Evolutionary conservation across 306 rosid species (phyloP), one percentile per base, ranked within the genome.

Genomic region (Lablab purpureus): DNA sequence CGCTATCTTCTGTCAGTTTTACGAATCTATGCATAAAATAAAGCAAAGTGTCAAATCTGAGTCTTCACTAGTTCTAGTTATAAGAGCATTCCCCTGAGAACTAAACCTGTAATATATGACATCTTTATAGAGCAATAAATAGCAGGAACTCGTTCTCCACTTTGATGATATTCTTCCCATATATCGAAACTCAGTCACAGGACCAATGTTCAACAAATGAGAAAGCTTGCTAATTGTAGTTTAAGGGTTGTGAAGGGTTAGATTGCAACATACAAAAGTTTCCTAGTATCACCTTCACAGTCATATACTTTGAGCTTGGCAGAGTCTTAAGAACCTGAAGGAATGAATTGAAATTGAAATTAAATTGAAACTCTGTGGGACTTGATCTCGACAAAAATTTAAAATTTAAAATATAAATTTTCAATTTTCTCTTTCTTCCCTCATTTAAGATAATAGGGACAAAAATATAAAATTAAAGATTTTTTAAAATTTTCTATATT

Each of bases 1-100:
- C 47, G 40, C 30, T 71, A 14, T 71, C 54, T 71, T 65, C 25
- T 69, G 7, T 63, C 28, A 32, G 75, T 70, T 67, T 58, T 55
- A 62, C 49, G 67, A 64, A 73, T 75, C 37, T 74, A 45, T 74
- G 10, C 58, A 74, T 37, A 67, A 37, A 82, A 78, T 79, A 75
- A 78, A 69, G 68, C 51, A 68, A 74, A 14, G 60, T 51, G 55
- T 72, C 13, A 52, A 46, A 63, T 34, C 19, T 67, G 7, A 74
- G 59, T 32, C 40, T 76, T 80, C 58, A 49, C 17, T 67, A 58
- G n/a, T 23, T 56, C 64, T 55, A 46, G 23, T 62, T 70, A 59
- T 21, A 37, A 65, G 72, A 73, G 68, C n/a, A 54, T 52, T 54
- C 41, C n/a, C 40, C 10, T 7, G 21, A 21, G 49, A 69, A 74